Evolutionary conservation across 2,329 filamentous ascomycete species (phyloP), one percentile per base, ranked within the genome.

Genomic region (Microdochium paspali): DNA sequence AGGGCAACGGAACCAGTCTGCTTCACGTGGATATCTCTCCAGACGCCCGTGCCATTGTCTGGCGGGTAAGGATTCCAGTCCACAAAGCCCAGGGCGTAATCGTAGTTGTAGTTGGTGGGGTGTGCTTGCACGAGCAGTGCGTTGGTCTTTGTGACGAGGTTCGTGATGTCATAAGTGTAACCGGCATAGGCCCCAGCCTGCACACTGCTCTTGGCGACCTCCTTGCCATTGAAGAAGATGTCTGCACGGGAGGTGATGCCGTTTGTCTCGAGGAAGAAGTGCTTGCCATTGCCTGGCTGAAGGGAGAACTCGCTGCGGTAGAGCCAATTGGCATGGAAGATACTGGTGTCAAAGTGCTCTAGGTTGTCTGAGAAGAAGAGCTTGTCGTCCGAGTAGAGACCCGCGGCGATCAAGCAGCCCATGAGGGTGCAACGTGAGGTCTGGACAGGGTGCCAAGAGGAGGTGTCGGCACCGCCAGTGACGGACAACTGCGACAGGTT

Each of bases 1-100:
- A 76, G 53, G 2, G 65, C 61, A 1, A 79, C 68, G 0, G 73
- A 57, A 0, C 79, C 79, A 0, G 75, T 80, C 57, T 76, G 70
- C 45, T 71, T 74, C 39, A 84, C 47, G 28, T 71, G 69, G 1
- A 84, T 65, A 39, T 82, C 66, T 4, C 80, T 68, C 80, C 80
- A 84, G 9, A 84, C 65, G 0, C 80, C 80, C 0, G 78, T 81
- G 2, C 79, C 79, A 44, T 82, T 82, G 56, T 84, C 80, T 0
- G 76, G 71, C 0, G 79, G 77, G 47, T 74, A 73, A 0, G 77
- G 77, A 47, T 82, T 82, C 79, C 79, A 82, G 54, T 82, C 79
- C 1, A 79, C 72, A 47, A 80, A 83, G 0, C 77, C 77, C 10
- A 80, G 61, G 0, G 73, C 78, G 46, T 84, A 72, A 50, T 84